Percentiles rank a stretch among this genome's conserved stretches.
phyloP scores from a whole-genome alignment of 768 basidiomycete genomes.

The Pulveroboletus ravenelii region DNA sequence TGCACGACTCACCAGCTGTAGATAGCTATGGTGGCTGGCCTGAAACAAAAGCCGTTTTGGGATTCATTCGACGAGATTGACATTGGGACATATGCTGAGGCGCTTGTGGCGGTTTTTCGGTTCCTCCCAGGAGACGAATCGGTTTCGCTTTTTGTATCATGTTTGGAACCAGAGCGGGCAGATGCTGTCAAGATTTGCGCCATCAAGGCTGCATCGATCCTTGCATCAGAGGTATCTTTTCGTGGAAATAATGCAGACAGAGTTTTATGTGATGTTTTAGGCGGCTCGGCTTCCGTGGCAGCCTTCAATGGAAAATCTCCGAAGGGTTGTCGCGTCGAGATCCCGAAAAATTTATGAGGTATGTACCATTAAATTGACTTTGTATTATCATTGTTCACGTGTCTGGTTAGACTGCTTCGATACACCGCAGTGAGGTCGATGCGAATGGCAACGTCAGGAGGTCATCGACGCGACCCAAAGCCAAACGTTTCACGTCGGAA shows the following conservation, averaged over 20 bases:
- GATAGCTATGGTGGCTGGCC: constrained; percentile 22
- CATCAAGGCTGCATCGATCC: constrained; percentile 65
- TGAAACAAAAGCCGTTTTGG: constrained; percentile 62
- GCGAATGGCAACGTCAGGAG: constrained; percentile 51
- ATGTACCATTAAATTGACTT: constrained; percentile 33
- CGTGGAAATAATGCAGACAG: background rate
- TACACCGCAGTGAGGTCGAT: constrained; percentile 60
- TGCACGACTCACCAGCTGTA: constrained; percentile 7
- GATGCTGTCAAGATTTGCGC: constrained; percentile 78
- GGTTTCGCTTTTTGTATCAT: constrained; percentile 53
- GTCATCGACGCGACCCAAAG: constrained; percentile 53
- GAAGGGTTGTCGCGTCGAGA: constrained; percentile 41
- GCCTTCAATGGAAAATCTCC: constrained; percentile 45
- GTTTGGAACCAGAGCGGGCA: constrained; percentile 72
- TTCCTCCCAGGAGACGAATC: constrained; percentile 63
- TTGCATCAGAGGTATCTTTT: constrained; percentile 57
- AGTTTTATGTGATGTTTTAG: constrained; percentile 31
- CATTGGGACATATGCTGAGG: constrained; percentile 70
- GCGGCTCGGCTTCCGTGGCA: constrained; percentile 54
- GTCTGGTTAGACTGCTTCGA: constrained; percentile 40
- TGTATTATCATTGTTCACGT: constrained; percentile 7
- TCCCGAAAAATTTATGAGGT: constrained; percentile 58
- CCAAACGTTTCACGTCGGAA: constrained; percentile 52
- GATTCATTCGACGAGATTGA: constrained; percentile 68
- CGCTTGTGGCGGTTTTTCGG: constrained; percentile 66